Evolutionary conservation across 2,329 filamentous ascomycete genomes (phyloP), one percentile per base, ranked within the genome.

Genomic region (Sporothrix variecibatus): DNA sequence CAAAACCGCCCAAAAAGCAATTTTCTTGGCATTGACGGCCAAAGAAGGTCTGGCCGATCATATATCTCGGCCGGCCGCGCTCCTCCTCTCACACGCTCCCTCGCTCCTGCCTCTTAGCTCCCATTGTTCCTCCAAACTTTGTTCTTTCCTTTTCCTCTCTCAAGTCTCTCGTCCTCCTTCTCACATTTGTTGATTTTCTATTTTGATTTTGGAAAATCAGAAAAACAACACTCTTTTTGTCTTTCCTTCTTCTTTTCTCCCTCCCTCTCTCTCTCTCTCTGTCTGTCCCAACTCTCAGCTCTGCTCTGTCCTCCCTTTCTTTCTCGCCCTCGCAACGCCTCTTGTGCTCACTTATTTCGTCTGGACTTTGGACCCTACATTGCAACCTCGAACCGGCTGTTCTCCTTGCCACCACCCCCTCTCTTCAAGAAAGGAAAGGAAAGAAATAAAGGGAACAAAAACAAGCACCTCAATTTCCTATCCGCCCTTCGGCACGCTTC

Each of bases 11-110:
- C 23, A 56, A 26, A 17, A 34, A 34, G 28, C 70, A 26, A 9
- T 40, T 65, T 72, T 65, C 43, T 53, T 72, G 56, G 70, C 70
- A 70, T 58, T 70, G 28, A n/a, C 70, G 34, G 38, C n/a, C 34
- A 64, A 58, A 40, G 26, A 43, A 28, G 56, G 31, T n/a, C 28
- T 56, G 70, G 70, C 20, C 28, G 40, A 65, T 72, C 71, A 43
- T 72, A 72, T 72, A 72, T 72, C 71, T 72, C 71, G 56, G 62
- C 70, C 56, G 31, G 40, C 53, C 70, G 51, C 60, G 65, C 65
- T 31, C 65, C 28, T 51, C 28, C 49, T 40, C 56, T 46, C 49
- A 15, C 46, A n/a, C 31, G n/a, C 69, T 51, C 28, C 40, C 26
- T 72, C 70, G 34, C 38, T 62, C 53, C 40, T 71, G 49, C 34